These are phyloP conservation scores for Entomophthora muscae DNA, from an alignment of 371 early-diverging fungal species.

Conservation along the genomic window DNA sequence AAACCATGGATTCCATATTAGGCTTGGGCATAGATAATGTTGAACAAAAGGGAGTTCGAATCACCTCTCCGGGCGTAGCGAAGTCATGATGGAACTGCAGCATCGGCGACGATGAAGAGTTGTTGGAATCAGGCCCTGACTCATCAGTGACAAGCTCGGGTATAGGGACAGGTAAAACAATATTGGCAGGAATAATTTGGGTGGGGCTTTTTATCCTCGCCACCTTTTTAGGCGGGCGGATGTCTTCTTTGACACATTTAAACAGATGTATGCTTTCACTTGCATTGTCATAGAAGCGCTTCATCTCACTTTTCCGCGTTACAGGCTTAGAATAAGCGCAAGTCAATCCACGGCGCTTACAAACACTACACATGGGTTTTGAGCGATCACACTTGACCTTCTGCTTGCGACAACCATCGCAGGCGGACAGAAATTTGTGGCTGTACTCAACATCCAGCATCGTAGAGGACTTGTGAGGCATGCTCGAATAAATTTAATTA, in stretches of 20 bases:
- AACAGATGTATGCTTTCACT: not conserved
- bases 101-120: not conserved
- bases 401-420: not conserved
- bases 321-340: not conserved
- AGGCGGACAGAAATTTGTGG: not conserved
- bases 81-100: too few species aligned
- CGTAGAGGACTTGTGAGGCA: not conserved
- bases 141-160: not conserved
- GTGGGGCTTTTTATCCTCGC: not conserved
- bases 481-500: too few species aligned
- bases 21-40: not conserved
- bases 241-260: not conserved
- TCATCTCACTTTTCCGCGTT: not conserved
- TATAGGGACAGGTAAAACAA: not conserved
- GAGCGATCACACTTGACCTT: constrained; percentile 3
- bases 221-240: not conserved
- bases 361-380: not conserved
- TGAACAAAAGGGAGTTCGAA: not conserved
- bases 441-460: not conserved
- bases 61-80: not conserved
- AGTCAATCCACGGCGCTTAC: not conserved
- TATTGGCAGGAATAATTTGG: not conserved
- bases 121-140: not conserved
- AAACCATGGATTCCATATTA: constrained; percentile 1
- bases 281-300: constrained; percentile 1